These are phyloP conservation scores for Aspergillus floridensis DNA, from an alignment of 2,329 filamentous ascomycete species.

Conservation along the genomic window DNA sequence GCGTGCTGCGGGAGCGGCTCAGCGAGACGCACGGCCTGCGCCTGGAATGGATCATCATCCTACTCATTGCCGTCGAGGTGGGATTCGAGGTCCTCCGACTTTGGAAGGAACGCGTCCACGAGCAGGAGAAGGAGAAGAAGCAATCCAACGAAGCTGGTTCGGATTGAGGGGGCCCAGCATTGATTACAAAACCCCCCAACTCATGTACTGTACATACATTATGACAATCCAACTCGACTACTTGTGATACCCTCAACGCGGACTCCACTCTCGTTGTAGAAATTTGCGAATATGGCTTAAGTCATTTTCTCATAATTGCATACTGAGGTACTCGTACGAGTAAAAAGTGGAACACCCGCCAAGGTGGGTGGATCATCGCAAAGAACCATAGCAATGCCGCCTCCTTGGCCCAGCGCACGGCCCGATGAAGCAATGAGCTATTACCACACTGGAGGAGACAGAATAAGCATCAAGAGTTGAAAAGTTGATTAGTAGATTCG, in stretches of 20 bases:
- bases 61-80: slow-evolving; percentile 89
- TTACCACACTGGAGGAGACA: too few relatives aligned
- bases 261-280: background rate
- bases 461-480: background rate
- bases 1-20: slow-evolving; percentile 78
- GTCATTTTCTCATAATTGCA: too few relatives aligned
- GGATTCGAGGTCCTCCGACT: slow-evolving; percentile 77
- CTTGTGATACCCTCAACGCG: slow-evolving; percentile 1
- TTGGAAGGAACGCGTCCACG: slow-evolving; percentile 59
- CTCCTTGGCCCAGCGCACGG: too few relatives aligned
- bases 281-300: background rate
- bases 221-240: background rate
- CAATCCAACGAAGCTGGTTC: background rate
- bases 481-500: background rate
- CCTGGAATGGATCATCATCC: slow-evolving; percentile 94
- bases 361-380: too few relatives aligned
- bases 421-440: too few relatives aligned
- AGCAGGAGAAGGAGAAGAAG: slow-evolving; percentile 27
- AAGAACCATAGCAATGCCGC: too few relatives aligned
- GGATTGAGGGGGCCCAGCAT: background rate
- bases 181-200: background rate
- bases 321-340: too few relatives aligned
- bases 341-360: too few relatives aligned
- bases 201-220: slow-evolving; percentile 4
- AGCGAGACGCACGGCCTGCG: slow-evolving; percentile 86